Conservation (phyloP, 345 rosid genomes). For the Populus nigra region DNA sequence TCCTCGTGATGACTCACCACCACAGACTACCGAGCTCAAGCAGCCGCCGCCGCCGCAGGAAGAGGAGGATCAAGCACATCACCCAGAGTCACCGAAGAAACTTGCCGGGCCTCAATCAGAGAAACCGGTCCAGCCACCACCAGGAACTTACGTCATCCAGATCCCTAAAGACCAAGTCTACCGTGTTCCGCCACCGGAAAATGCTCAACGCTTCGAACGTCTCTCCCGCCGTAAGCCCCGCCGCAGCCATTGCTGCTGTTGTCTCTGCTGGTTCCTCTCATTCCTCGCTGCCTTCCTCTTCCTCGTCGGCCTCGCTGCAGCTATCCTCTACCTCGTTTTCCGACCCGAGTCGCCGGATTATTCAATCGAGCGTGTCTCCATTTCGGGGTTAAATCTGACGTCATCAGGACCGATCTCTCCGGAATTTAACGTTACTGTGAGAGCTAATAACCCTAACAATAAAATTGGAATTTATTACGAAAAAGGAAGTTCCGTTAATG, state of each 20-base stretch:
- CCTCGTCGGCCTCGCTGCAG: conserved; percentile 49
- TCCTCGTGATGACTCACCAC: conserved; percentile 25
- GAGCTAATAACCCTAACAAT: conserved; percentile 60
- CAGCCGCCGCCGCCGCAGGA: neutral
- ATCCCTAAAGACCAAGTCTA: conserved; percentile 86
- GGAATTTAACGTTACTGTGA: conserved; percentile 48
- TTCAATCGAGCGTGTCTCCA: conserved; percentile 45
- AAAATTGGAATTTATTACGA: conserved; percentile 64
- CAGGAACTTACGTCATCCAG: conserved; percentile 73
- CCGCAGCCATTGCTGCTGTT: conserved; percentile 40
- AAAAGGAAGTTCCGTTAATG: conserved; percentile 42
- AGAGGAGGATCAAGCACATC: neutral
- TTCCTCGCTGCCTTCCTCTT: conserved; percentile 30
- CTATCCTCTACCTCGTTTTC: conserved; percentile 55
- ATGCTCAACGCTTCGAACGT: conserved; percentile 51
- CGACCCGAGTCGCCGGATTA: conserved; percentile 64
- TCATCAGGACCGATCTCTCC: conserved; percentile 49
- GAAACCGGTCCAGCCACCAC: conserved; percentile 45
- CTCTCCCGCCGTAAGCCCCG: conserved; percentile 46
- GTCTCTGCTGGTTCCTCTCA: conserved; percentile 44
- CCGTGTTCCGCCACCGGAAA: conserved; percentile 86
- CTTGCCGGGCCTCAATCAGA: conserved; percentile 7
- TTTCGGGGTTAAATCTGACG: conserved; percentile 56
- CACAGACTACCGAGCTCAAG: neutral
- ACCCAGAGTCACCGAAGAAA: conserved; percentile 3